Percentiles rank a stretch among this genome's conserved stretches.
These are phyloP conservation scores for Exophiala mesophila DNA, from an alignment of 2,329 filamentous ascomycete genomes.

Conservation along the genomic window DNA sequence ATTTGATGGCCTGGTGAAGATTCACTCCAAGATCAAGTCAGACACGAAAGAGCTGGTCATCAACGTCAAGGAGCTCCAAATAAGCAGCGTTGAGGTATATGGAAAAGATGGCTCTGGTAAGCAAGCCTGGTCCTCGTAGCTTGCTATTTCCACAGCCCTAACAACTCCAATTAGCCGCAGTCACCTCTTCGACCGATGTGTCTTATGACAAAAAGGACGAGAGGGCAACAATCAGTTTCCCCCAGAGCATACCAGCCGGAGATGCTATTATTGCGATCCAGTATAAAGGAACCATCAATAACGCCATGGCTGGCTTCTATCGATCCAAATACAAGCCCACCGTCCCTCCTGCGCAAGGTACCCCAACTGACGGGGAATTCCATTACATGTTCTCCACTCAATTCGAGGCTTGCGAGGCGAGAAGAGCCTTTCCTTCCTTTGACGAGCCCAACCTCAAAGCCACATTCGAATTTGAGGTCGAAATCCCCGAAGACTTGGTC, in stretches of 20 bases:
- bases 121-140: not conserved
- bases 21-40: slow-evolving; percentile 68
- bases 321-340: slow-evolving; percentile 87
- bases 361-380: slow-evolving; percentile 62
- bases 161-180: not conserved
- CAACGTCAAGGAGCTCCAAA: slow-evolving; percentile 79
- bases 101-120: slow-evolving; percentile 51
- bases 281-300: slow-evolving; percentile 80
- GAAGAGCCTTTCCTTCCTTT: slow-evolving; percentile 93
- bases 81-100: slow-evolving; percentile 62
- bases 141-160: not conserved
- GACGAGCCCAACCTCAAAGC: slow-evolving; percentile 97
- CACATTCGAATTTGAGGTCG: slow-evolving; percentile 88
- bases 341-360: slow-evolving; percentile 65
- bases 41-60: slow-evolving; percentile 71
- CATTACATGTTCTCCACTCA: slow-evolving; percentile 86
- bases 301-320: slow-evolving; percentile 90
- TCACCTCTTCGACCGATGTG: slow-evolving; percentile 46
- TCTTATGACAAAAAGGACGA: slow-evolving; percentile 79
- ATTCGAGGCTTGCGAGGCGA: slow-evolving; percentile 93
- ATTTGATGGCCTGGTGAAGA: slow-evolving; percentile 80
- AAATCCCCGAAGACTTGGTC: slow-evolving; percentile 81
- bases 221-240: slow-evolving; percentile 73
- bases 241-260: slow-evolving; percentile 63
- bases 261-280: slow-evolving; percentile 64